phyloP scores from a whole-genome alignment of 164 flowering plant genomes.

The Nymphaea colorata region DNA sequence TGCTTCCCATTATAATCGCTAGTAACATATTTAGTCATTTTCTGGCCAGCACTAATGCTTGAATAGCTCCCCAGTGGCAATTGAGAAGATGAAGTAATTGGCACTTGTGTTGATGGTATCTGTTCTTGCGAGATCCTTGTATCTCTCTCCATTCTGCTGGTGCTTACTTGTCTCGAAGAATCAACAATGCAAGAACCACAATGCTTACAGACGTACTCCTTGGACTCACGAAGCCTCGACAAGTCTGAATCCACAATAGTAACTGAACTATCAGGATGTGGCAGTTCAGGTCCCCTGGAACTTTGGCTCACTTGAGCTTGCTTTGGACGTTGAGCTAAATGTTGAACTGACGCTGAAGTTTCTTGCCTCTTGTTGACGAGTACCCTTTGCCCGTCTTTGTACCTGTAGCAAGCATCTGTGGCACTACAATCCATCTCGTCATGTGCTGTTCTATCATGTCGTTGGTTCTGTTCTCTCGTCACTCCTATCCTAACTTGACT shows the following conservation, averaged over 20 bases:
- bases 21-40: too few relatives aligned
- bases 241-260: constrained; percentile 16
- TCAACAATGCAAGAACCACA: background rate
- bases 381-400: constrained; percentile 16
- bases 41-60: too few relatives aligned
- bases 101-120: too few relatives aligned
- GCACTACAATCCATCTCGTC: constrained; percentile 16
- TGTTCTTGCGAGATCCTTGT: too few relatives aligned
- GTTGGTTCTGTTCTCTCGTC: constrained; percentile 9
- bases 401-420: constrained; percentile 8
- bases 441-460: constrained; percentile 8
- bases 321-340: constrained; percentile 5
- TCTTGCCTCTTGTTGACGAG: constrained; percentile 14
- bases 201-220: constrained; percentile 9
- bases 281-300: constrained; percentile 1
- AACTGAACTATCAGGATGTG: constrained; percentile 11
- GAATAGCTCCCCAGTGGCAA: too few relatives aligned
- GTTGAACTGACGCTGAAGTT: constrained; percentile 9
- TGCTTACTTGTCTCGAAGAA: too few relatives aligned
- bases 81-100: too few relatives aligned
- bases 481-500: constrained; percentile 10
- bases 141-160: too few relatives aligned
- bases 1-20: too few relatives aligned
- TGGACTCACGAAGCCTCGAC: constrained; percentile 12
- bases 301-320: constrained; percentile 14